Percentiles rank a stretch among this genome's conserved stretches.
phyloP scores from a whole-genome alignment of 345 rosid genomes.

The Populus tremula region DNA sequence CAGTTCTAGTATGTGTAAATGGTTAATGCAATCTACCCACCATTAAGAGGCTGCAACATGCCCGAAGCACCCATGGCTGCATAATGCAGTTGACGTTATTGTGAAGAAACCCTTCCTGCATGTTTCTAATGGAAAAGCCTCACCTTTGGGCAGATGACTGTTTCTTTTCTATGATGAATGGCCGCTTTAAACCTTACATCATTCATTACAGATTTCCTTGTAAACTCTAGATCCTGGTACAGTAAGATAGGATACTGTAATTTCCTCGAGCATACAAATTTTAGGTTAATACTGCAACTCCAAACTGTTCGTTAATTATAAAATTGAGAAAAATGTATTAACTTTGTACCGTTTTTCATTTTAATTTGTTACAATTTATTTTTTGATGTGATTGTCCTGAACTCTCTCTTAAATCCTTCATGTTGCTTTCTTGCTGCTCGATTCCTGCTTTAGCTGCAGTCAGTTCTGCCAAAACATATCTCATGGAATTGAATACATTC shows the following conservation, averaged over 20 bases:
- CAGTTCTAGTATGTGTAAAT: not conserved
- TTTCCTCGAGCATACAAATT: not conserved
- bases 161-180: not conserved
- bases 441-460: not conserved
- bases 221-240: not conserved
- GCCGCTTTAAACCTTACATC: not conserved
- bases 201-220: not conserved
- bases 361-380: not conserved
- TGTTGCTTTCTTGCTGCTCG: not conserved
- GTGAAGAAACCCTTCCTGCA: not conserved
- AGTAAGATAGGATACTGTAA: not conserved
- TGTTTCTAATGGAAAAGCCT: not conserved
- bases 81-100: not conserved
- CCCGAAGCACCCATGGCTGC: not conserved
- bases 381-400: not conserved
- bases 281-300: not conserved
- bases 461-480: not conserved
- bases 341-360: not conserved
- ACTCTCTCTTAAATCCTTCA: not conserved
- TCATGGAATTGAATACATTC: slow-evolving; percentile 7
- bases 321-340: not conserved
- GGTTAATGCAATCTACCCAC: not conserved
- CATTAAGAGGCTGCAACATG: not conserved
- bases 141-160: not conserved
- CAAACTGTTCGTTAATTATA: not conserved